phyloP scores from a whole-genome alignment of 768 basidiomycete genomes.

The Lactifluus rugatus region DNA sequence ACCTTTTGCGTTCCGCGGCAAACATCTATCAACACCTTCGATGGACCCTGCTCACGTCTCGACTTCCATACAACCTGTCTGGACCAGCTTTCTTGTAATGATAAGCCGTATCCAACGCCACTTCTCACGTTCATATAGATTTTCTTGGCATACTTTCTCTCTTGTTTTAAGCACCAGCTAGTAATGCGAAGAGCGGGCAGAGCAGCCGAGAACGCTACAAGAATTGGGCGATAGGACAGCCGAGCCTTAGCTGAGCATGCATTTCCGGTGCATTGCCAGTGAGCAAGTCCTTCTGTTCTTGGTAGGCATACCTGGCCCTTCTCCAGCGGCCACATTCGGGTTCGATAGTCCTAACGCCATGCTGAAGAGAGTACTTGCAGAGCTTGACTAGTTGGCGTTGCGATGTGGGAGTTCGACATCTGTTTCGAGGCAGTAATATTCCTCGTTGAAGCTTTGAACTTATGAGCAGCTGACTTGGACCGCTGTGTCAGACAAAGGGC shows the following conservation, averaged over 20 bases:
- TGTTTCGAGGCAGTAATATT: not conserved
- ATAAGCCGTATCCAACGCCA: too few species aligned
- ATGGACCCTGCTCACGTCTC: too few species aligned
- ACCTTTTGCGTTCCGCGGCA: not conserved
- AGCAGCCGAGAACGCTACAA: not conserved
- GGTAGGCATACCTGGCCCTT: not conserved
- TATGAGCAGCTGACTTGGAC: not conserved
- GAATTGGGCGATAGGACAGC: not conserved
- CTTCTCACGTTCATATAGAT: too few species aligned
- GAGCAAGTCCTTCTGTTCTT: not conserved
- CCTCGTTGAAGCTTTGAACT: not conserved
- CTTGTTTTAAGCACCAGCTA: too few species aligned
- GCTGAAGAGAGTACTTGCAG: not conserved
- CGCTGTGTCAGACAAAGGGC: not conserved
- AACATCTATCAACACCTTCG: not conserved
- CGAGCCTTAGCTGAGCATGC: not conserved
- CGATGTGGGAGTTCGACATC: not conserved
- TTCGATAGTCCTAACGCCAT: not conserved
- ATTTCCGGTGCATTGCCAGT: not conserved
- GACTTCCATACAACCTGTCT: not conserved
- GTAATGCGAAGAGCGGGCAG: too few species aligned
- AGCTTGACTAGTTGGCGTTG: not conserved
- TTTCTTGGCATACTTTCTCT: too few species aligned
- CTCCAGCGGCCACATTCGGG: too few species aligned
- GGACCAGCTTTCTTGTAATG: not conserved